phyloP scores from a whole-genome alignment of 2,329 filamentous ascomycete genomes.

The Cladophialophora bantiana region DNA sequence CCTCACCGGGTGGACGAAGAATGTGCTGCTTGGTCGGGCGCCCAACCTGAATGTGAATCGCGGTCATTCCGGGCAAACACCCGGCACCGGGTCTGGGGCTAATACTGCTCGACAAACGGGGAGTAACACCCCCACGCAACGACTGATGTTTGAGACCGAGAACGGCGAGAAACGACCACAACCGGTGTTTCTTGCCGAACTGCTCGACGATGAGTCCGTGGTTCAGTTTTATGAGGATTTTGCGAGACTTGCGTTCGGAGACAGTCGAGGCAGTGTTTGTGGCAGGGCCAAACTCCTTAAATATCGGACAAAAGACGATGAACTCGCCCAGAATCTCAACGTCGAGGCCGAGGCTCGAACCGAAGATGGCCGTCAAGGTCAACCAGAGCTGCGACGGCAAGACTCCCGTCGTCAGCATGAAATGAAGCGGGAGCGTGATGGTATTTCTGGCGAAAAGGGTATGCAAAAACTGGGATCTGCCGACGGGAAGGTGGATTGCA shows the following conservation, averaged over 20 bases:
- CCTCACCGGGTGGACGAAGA: constrained; percentile 90
- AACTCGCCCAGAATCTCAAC: constrained; percentile 38
- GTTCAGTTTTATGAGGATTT: constrained; percentile 97
- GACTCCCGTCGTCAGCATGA: constrained; percentile 26
- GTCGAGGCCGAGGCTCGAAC: constrained; percentile 49
- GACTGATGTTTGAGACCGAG: constrained; percentile 27
- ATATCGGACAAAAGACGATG: constrained; percentile 76
- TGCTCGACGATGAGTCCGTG: constrained; percentile 91
- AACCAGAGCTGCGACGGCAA: constrained; percentile 38
- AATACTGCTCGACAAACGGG: constrained; percentile 53
- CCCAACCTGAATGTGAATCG: constrained; percentile 87
- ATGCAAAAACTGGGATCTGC: constrained; percentile 80
- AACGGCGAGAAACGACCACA: constrained; percentile 61
- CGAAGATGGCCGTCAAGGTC: constrained; percentile 52
- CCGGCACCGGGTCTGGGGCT: constrained; percentile 48
- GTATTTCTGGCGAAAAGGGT: constrained; percentile 64
- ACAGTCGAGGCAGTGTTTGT: constrained; percentile 83
- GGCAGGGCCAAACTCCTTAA: constrained; percentile 86
- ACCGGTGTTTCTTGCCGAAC: constrained; percentile 87
- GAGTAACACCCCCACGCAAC: constrained; percentile 53
- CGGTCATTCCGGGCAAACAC: constrained; percentile 54
- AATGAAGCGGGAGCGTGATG: constrained; percentile 48
- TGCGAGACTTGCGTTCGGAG: constrained; percentile 87
- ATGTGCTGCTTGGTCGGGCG: constrained; percentile 85
- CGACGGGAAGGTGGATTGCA: constrained; percentile 92